These are phyloP conservation scores for Candida gorgasii DNA, from an alignment of 805 yeast genomes.

Conservation along the genomic window DNA sequence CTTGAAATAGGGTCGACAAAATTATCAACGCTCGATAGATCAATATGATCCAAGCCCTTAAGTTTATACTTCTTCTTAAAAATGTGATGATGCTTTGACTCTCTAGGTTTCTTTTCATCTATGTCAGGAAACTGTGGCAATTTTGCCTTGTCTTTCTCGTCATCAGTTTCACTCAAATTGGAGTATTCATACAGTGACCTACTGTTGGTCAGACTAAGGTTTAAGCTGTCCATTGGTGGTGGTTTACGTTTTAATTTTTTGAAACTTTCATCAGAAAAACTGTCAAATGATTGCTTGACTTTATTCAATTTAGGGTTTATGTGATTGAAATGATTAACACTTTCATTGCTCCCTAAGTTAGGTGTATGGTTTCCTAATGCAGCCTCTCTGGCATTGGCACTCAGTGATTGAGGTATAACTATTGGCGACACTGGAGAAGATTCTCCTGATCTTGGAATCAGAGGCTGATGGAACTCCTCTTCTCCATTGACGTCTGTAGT, in stretches of 20 bases:
- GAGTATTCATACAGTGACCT: conserved; percentile 16
- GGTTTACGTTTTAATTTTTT: conserved; percentile 26
- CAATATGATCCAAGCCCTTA: conserved; percentile 14
- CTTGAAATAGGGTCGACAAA: conserved; percentile 14
- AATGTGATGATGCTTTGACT: conserved; percentile 15
- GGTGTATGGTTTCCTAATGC: conserved; percentile 16
- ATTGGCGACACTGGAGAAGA: conserved; percentile 24
- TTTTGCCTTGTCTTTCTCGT: conserved; percentile 10
- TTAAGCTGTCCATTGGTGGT: conserved; percentile 14
- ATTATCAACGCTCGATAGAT: conserved; percentile 13
- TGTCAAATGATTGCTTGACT: conserved; percentile 13
- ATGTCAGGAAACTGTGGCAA: conserved; percentile 39
- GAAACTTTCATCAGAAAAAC: conserved; percentile 13
- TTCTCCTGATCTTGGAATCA: conserved; percentile 9
- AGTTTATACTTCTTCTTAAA: conserved; percentile 23
- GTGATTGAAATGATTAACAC: conserved; percentile 13
- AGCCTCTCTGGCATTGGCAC: conserved; percentile 27
- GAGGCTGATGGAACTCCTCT: conserved; percentile 3
- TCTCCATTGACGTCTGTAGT: conserved; percentile 11
- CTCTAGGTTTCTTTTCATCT: conserved; percentile 15
- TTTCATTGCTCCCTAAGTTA: conserved; percentile 18
- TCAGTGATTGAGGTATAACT: conserved; percentile 28
- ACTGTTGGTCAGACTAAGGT: conserved; percentile 3
- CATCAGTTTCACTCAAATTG: conserved; percentile 8
- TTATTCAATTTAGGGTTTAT: conserved; percentile 3